Conservation (phyloP, 1,284 basidiomycete species). For the Marasmius sp. region DNA sequence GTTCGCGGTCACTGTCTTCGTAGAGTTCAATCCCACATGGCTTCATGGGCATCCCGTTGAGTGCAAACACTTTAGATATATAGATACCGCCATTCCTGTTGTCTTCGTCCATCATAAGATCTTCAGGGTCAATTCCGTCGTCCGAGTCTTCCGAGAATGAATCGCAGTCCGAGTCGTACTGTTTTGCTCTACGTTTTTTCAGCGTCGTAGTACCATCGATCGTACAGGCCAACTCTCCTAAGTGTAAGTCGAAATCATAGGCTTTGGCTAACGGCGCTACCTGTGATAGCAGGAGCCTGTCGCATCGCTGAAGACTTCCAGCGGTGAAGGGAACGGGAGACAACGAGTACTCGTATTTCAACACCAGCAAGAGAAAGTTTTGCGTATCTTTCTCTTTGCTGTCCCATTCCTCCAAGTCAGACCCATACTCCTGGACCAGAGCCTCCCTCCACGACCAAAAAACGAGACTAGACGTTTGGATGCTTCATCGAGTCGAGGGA, state of each 20-base stretch:
- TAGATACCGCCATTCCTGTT: background rate
- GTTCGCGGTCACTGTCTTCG: background rate
- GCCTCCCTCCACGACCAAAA: conserved; percentile 7
- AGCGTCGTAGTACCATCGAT: background rate
- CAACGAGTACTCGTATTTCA: background rate
- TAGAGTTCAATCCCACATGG: background rate
- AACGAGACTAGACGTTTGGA: background rate
- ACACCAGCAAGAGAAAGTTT: background rate
- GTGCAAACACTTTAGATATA: background rate
- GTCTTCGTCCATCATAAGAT: conserved; percentile 4
- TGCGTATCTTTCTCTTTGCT: background rate
- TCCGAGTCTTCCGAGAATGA: background rate
- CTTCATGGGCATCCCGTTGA: conserved; percentile 9
- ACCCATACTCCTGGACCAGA: background rate
- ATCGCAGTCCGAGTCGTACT: background rate
- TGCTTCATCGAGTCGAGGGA: background rate
- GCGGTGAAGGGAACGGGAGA: conserved; percentile 2
- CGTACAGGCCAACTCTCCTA: background rate
- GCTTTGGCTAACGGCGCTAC: conserved; percentile 9
- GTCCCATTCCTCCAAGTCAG: too few species aligned
- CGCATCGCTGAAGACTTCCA: background rate
- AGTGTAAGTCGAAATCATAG: conserved; percentile 7
- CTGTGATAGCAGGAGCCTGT: conserved; percentile 6
- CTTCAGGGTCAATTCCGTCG: conserved; percentile 1
- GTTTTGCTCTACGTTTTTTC: background rate